A percentile compares a stretch with the other conserved stretches of the same genome.
phyloP scores from a whole-genome alignment of 345 rosid genomes.

The Camelina neglecta region DNA sequence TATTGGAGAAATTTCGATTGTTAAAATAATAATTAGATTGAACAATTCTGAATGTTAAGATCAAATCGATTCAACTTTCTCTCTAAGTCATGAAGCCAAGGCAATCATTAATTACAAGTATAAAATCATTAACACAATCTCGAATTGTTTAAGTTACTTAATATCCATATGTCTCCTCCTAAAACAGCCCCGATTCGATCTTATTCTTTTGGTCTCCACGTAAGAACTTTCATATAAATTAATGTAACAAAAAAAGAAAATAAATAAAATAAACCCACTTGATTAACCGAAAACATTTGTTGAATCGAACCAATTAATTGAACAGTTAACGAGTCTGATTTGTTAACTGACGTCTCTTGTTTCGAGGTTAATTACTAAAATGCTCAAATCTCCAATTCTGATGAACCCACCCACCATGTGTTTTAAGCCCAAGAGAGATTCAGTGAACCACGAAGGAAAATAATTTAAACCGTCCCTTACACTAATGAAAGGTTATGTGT shows the following conservation, averaged over 20 bases:
- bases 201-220: conserved; percentile 26
- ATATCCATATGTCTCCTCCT: conserved; percentile 19
- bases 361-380: conserved; percentile 42
- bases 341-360: conserved; percentile 26
- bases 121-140: conserved; percentile 1
- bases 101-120: not conserved
- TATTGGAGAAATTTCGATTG: too few relatives aligned
- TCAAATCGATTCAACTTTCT: conserved; percentile 5
- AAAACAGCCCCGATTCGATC: conserved; percentile 23
- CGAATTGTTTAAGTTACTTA: not conserved
- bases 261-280: conserved; percentile 21
- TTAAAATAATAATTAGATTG: not conserved
- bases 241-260: not conserved
- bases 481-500: conserved; percentile 44
- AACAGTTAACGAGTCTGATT: conserved; percentile 32
- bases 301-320: conserved; percentile 36
- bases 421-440: conserved; percentile 37
- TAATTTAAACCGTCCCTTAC: conserved; percentile 40
- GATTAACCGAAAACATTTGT: conserved; percentile 33
- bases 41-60: not conserved
- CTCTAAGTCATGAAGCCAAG: conserved; percentile 15
- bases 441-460: conserved; percentile 43
- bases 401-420: conserved; percentile 44
- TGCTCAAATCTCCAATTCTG: conserved; percentile 17
- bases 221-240: not conserved